Conservation (phyloP, 148 eudicot species). For the Pharnaceum exiguum region DNA sequence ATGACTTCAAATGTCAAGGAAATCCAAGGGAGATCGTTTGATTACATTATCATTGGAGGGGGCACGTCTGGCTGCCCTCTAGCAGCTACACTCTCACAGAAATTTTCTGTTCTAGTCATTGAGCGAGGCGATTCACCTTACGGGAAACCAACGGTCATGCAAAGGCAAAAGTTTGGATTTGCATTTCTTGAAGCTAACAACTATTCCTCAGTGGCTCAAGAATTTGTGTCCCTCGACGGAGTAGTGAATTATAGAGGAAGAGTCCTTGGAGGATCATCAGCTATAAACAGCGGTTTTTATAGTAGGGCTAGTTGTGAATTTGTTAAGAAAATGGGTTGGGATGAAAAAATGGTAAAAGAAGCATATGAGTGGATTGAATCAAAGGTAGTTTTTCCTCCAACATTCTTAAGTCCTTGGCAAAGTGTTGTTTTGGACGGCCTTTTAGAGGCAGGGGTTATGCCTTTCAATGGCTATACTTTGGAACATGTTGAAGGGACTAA, state of each 20-base stretch:
- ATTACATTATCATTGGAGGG: slow-evolving; percentile 42
- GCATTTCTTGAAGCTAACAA: slow-evolving; percentile 29
- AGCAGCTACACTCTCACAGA: slow-evolving; percentile 40
- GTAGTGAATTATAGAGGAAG: slow-evolving; percentile 36
- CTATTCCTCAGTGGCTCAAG: slow-evolving; percentile 33
- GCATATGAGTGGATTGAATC: slow-evolving; percentile 43
- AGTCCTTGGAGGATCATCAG: slow-evolving; percentile 41
- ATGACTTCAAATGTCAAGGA: slow-evolving; percentile 34
- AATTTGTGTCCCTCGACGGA: slow-evolving; percentile 37
- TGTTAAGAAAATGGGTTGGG: slow-evolving; percentile 28
- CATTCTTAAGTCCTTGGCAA: slow-evolving; percentile 33
- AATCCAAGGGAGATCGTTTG: slow-evolving; percentile 33
- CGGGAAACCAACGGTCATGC: slow-evolving; percentile 21
- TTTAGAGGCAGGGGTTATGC: slow-evolving; percentile 33
- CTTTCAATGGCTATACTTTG: slow-evolving; percentile 37
- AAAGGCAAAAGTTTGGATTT: slow-evolving; percentile 26
- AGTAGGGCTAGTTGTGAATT: slow-evolving; percentile 33
- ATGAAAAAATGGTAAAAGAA: slow-evolving; percentile 30
- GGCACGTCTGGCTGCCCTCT: slow-evolving; percentile 41
- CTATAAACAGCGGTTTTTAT: slow-evolving; percentile 41
- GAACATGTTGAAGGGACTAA: slow-evolving; percentile 40
- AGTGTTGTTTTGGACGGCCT: slow-evolving; percentile 29
- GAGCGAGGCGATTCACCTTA: slow-evolving; percentile 44
- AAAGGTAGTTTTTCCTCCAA: slow-evolving; percentile 29
- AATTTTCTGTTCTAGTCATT: slow-evolving; percentile 33